Base-by-base conservation (phyloP, 1,139 yeast species). In the Saccharomycopsis phalli region DNA sequence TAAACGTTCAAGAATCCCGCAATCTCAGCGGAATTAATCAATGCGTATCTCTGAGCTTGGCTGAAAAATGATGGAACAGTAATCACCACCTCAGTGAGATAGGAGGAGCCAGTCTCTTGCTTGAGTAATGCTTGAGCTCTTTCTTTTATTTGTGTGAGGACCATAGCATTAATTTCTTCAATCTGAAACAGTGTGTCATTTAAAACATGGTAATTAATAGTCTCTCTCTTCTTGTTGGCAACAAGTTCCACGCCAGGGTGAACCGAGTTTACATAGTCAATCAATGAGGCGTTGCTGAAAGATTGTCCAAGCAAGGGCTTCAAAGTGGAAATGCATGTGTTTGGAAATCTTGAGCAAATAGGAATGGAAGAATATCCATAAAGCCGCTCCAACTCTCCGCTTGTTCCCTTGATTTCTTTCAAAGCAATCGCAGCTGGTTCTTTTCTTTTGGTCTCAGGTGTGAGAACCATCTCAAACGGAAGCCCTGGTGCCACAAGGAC, bases 381-480 rank as follows among this genome's bases (percentile, higher is more conserved):
- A 1, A 75, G 63, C 49, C 97, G 69, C 54, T 81, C 93, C 18
- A 81, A 51, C 28, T 70, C 80, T 31, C 61, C 61, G 28, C 62
- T 56, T 4, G 52, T 50, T 2, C 63, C 65, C 7, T 55, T 50
- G 10, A 64, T 52, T 4, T 62, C 60, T 49, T 81, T 73, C 47
- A 88, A 68, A 1, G 83, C 78, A 22, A 91, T 53, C 1, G 94
- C 95, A 2, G 88, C 71, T 10, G 77, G 66, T 53, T 91, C 97
- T 57, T 91, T 91, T 46, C 98, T 70, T 59, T 87, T 86, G 5
- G 95, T 83, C 54, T 91, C 97, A 31, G 84, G 81, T 3, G 96
- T 84, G 46, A 91, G 64, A 10, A 91, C 81, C 37, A 91, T 71
- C 54, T 91, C 98, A 56, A 87, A 79, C 16, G 88, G 81, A 23